Evolutionary conservation across 2,329 filamentous ascomycete genomes (phyloP), one percentile per base, ranked within the genome.

Genomic region (Colletotrichum sp.): DNA sequence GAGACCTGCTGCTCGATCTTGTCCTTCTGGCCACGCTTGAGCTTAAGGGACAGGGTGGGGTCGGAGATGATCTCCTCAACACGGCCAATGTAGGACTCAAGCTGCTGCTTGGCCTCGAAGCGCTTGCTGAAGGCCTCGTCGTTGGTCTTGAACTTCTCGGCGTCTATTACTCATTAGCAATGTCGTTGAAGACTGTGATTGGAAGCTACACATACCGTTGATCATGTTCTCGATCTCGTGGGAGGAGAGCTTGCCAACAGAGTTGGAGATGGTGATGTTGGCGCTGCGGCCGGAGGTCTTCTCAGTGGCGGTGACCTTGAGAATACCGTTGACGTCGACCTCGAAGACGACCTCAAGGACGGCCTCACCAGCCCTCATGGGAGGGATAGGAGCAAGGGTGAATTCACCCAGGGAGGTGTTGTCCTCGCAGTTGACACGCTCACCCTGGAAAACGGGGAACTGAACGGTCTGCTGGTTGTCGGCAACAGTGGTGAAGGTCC

Each of bases 241-340:
- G 68, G 93, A 94, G 76, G 95, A 98, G 79, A 99, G 95, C 91
- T 99, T 99, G 86, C 97, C 97, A 82, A 99, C 96, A 74, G 97
- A 98, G 93, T 99, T 99, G 87, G 95, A 95, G 88, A 99, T 99
- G 85, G 97, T 99, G 86, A 99, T 99, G 93, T 99, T 99, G 87
- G 97, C 97, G 83, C 91, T 97, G 85, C 97, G 96, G 82, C 97
- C 97, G 38, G 97, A 98, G 80, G 95, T 96, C 93, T 99, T 99
- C 92, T 99, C 97, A 62, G 96, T 98, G 79, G 97, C 97, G 77
- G 96, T 98, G 82, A 98, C 97, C 93, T 99, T 99, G 79, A 99
- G 93, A 85, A 98, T 98, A 93, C 97, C 97, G 90, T 99, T 99
- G 91, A 98, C 97, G 80, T 99, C 97, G 83, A 99, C 97, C 90